Evolutionary conservation across 768 basidiomycete genomes (phyloP).

Genomic region (Amylocystis lapponica): DNA sequence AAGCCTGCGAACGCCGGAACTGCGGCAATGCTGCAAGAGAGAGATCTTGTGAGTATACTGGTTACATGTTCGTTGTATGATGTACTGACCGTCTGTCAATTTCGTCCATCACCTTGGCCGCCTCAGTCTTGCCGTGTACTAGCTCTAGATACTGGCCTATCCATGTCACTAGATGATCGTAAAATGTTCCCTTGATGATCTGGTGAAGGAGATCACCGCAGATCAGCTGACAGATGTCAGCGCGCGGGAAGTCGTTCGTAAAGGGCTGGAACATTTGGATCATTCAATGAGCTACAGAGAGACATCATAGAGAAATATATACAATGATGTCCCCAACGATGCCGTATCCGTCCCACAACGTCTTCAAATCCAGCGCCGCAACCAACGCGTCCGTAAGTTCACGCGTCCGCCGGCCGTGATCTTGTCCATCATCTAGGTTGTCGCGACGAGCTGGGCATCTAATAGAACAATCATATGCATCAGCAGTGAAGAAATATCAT

Average conservation of each 20-base stretch:
- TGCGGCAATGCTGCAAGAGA: conserved; percentile 15
- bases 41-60: too few relatives aligned
- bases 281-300: too few relatives aligned
- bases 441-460: conserved; percentile 6
- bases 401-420: background rate
- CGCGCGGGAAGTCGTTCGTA: conserved; percentile 26
- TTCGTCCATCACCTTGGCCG: conserved; percentile 7
- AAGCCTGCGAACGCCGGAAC: conserved; percentile 16
- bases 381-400: background rate
- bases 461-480: background rate
- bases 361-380: background rate
- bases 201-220: conserved; percentile 27
- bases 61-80: too few relatives aligned
- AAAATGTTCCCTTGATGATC: conserved; percentile 28
- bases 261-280: too few relatives aligned
- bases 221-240: conserved; percentile 27
- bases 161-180: conserved; percentile 32
- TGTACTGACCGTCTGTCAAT: conserved; percentile 14
- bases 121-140: conserved; percentile 1
- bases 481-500: too few relatives aligned
- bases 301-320: too few relatives aligned
- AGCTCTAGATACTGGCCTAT: conserved; percentile 21
- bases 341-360: background rate
- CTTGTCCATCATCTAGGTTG: background rate
- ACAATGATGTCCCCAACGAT: background rate